Evolutionary conservation across 345 rosid genomes (phyloP).

Genomic region (Euphorbia pulcherrima): DNA sequence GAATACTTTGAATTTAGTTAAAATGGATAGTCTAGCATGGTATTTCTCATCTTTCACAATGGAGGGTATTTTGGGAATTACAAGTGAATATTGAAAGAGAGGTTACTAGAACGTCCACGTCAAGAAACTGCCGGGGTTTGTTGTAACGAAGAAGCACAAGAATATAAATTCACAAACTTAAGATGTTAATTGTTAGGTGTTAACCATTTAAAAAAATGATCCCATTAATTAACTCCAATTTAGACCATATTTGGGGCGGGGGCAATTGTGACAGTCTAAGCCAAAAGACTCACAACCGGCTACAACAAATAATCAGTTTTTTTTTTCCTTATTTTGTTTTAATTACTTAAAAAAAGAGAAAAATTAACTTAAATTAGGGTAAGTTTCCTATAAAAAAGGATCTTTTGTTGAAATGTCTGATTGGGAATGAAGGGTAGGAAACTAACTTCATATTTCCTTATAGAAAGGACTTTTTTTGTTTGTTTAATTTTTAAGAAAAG

Average conservation of each 20-base stretch:
- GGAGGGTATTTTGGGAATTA: slow-evolving; percentile 25
- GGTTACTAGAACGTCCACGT: slow-evolving; percentile 27
- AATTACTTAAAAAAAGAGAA: not conserved
- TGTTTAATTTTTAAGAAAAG: not conserved
- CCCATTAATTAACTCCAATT: not conserved
- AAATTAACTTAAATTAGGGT: slow-evolving; percentile 16
- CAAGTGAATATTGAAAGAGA: not conserved
- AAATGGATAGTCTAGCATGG: too few relatives aligned
- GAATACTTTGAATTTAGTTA: too few relatives aligned
- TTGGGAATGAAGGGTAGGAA: slow-evolving; percentile 34
- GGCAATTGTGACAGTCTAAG: slow-evolving; percentile 25
- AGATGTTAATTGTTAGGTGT: not conserved
- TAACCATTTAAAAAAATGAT: not conserved
- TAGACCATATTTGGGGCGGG: slow-evolving; percentile 7
- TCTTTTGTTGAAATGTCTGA: slow-evolving; percentile 43
- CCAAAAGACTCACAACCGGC: slow-evolving; percentile 34
- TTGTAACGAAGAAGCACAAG: slow-evolving; percentile 41
- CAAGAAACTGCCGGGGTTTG: slow-evolving; percentile 34
- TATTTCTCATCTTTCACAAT: not conserved
- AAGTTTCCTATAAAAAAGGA: slow-evolving; percentile 38
- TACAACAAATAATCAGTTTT: not conserved
- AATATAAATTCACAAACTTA: slow-evolving; percentile 7
- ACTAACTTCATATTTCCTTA: slow-evolving; percentile 19
- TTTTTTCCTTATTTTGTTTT: not conserved
- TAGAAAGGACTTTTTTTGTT: slow-evolving; percentile 21